Percentiles rank a stretch among this genome's conserved stretches.
Conservation (phyloP, 257 asterid species). For the Ophiorrhiza pumila region DNA sequence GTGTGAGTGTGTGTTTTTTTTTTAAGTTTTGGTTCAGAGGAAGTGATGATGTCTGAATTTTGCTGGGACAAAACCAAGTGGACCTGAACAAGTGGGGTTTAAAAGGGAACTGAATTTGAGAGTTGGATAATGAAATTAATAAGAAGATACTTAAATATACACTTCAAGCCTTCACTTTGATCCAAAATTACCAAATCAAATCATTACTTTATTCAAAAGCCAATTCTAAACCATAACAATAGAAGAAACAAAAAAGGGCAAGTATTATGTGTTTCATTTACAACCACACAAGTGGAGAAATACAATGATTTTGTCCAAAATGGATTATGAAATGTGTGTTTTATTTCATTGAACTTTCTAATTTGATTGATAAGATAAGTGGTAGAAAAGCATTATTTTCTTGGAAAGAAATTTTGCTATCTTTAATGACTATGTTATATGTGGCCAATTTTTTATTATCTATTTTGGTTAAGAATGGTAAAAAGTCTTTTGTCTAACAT, state of each 20-base stretch:
- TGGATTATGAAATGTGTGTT: not conserved
- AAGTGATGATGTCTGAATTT: constrained; percentile 22
- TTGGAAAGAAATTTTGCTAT: no score
- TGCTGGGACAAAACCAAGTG: constrained; percentile 22
- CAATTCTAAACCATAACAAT: no score
- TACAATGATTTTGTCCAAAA: not conserved
- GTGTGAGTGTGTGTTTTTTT: constrained; percentile 4
- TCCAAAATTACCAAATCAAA: constrained; percentile 4
- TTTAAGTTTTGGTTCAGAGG: constrained; percentile 10
- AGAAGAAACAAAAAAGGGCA: not conserved
- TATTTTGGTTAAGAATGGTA: not conserved
- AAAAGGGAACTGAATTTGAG: constrained; percentile 21
- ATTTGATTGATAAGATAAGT: no score
- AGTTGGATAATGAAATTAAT: constrained; percentile 12
- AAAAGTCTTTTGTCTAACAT: no score
- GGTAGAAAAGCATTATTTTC: no score
- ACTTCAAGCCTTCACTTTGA: not conserved
- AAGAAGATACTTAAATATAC: constrained; percentile 1
- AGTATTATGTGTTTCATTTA: not conserved
- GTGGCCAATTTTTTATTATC: not conserved
- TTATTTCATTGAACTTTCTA: not conserved
- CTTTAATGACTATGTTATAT: no score
- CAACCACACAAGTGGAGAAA: not conserved
- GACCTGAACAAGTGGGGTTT: constrained; percentile 25
- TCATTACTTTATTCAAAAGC: not conserved